Conservation (phyloP, 495 filamentous ascomycete species). For the Penicillium cataractarum region DNA sequence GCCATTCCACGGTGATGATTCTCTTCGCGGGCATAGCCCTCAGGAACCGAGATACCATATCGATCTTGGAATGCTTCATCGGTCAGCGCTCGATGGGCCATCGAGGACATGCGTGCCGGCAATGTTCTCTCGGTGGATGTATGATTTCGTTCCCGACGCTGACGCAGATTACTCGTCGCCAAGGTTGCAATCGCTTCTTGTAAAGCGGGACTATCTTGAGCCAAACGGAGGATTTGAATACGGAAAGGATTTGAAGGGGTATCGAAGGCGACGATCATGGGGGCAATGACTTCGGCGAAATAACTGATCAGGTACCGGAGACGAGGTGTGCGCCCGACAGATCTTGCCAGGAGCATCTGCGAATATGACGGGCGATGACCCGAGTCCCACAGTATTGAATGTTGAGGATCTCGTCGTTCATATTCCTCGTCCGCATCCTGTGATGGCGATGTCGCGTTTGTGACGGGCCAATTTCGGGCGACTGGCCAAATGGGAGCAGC, state of each 20-base stretch:
- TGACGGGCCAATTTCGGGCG: conserved; percentile 10
- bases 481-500: conserved; percentile 23
- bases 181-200: conserved; percentile 93
- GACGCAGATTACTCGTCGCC: conserved; percentile 77
- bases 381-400: conserved; percentile 26
- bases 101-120: conserved; percentile 51
- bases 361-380: conserved; percentile 46
- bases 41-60: conserved; percentile 38
- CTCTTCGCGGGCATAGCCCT: conserved; percentile 65
- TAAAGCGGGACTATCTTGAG: conserved; percentile 75
- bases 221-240: conserved; percentile 78
- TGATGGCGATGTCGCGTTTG: conserved; percentile 14
- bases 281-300: conserved; percentile 86
- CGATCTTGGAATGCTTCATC: conserved; percentile 42
- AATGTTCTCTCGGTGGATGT: conserved; percentile 47
- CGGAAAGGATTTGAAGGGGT: conserved; percentile 83
- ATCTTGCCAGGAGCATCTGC: conserved; percentile 48
- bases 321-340: conserved; percentile 57
- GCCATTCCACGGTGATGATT: conserved; percentile 78
- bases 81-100: conserved; percentile 53
- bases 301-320: conserved; percentile 62
- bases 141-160: conserved; percentile 47
- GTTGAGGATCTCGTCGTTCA: conserved; percentile 19
- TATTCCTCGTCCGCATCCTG: conserved; percentile 32
- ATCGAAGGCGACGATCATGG: conserved; percentile 89